These are phyloP conservation scores for Pyrenopolyporus hunteri DNA, from an alignment of 495 filamentous ascomycete genomes.

Conservation along the genomic window DNA sequence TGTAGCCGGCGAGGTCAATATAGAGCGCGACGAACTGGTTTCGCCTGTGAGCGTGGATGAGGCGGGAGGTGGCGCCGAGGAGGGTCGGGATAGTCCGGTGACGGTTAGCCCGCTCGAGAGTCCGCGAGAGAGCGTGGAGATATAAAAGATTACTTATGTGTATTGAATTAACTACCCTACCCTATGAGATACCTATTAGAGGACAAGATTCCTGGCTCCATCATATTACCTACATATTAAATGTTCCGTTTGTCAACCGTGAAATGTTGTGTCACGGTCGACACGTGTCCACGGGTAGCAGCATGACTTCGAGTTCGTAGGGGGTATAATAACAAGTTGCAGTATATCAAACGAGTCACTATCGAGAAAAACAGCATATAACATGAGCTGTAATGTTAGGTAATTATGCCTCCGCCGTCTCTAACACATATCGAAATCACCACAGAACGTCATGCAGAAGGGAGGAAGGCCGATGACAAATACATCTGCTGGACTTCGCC, in stretches of 20 bases:
- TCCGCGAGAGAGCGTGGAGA: constrained; percentile 1
- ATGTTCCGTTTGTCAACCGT: too few species aligned
- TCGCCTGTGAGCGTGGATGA: constrained; percentile 25
- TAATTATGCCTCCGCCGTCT: too few species aligned
- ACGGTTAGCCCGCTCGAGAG: constrained; percentile 31
- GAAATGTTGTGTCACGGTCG: too few species aligned
- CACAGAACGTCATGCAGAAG: background rate
- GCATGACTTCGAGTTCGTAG: too few species aligned
- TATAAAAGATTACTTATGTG: too few species aligned
- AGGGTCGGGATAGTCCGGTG: background rate
- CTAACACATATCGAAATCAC: background rate
- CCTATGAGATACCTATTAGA: too few species aligned
- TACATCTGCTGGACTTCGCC: background rate
- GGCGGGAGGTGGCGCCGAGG: background rate
- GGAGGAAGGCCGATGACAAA: constrained; percentile 1
- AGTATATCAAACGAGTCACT: too few species aligned
- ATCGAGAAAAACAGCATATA: background rate
- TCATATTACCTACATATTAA: too few species aligned
- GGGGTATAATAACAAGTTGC: too few species aligned
- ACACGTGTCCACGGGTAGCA: too few species aligned
- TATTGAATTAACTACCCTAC: too few species aligned
- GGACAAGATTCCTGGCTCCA: too few species aligned
- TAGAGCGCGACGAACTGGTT: constrained; percentile 13
- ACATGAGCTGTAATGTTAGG: background rate
- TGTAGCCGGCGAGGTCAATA: background rate